phyloP scores from a whole-genome alignment of 2,329 filamentous ascomycete species.

The Nemania sp. region DNA sequence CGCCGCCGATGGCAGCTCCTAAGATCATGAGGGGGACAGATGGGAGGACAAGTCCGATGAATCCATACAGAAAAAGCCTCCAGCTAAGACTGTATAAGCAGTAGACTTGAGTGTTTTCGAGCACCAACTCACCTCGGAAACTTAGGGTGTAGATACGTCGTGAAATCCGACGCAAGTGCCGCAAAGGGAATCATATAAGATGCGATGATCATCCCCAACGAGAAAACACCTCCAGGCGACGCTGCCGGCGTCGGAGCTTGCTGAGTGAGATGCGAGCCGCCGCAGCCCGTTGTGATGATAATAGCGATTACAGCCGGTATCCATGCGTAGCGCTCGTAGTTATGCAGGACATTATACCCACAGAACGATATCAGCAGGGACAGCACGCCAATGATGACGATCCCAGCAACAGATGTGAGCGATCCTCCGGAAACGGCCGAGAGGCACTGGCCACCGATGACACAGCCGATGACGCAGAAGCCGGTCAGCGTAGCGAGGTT shows the following conservation, averaged over 20 bases:
- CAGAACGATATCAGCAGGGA: conserved; percentile 64
- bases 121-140: neutral
- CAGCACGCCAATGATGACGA: conserved; percentile 62
- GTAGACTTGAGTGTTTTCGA: too few relatives aligned
- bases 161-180: conserved; percentile 62
- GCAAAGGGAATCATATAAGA: conserved; percentile 46
- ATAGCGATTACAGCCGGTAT: conserved; percentile 59
- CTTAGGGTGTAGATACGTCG: conserved; percentile 58
- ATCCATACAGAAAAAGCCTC: conserved; percentile 33
- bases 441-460: conserved; percentile 63
- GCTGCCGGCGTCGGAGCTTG: conserved; percentile 5
- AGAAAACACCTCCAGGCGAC: conserved; percentile 5
- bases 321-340: conserved; percentile 62
- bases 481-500: conserved; percentile 65
- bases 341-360: conserved; percentile 60
- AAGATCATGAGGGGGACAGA: conserved; percentile 58
- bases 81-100: neutral
- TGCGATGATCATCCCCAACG: conserved; percentile 17
- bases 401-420: conserved; percentile 58
- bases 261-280: conserved; percentile 13
- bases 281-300: conserved; percentile 43
- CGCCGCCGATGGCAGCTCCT: conserved; percentile 66
- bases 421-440: conserved; percentile 54
- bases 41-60: conserved; percentile 46
- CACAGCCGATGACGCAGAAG: conserved; percentile 65